Evolutionary conservation across 257 asterid species (phyloP).

Genomic region (Asclepias syriaca): DNA sequence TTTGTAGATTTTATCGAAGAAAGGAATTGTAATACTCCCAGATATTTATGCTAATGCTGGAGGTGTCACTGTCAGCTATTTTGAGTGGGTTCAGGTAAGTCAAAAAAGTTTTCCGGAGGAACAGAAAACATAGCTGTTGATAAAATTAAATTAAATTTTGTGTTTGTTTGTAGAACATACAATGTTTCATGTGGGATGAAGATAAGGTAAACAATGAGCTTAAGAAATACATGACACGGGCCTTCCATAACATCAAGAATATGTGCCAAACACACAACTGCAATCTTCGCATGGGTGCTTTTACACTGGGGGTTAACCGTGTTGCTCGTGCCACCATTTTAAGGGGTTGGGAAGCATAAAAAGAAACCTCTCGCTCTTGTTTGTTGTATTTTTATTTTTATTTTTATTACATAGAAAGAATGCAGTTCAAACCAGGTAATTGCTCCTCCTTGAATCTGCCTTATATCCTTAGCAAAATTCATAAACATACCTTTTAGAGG

Average conservation of each 20-base stretch:
- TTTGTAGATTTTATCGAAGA: conserved; percentile 71
- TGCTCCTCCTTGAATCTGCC: conserved; percentile 3
- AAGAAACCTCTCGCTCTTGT: neutral
- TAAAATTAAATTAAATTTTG: neutral
- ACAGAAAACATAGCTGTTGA: neutral
- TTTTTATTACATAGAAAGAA: neutral
- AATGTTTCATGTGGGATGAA: conserved; percentile 91
- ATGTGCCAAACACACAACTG: conserved; percentile 62
- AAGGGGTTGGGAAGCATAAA: conserved; percentile 85
- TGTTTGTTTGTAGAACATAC: conserved; percentile 54
- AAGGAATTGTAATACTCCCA: conserved; percentile 71
- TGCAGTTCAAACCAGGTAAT: neutral
- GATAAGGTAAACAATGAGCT: conserved; percentile 74
- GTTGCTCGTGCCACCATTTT: conserved; percentile 76
- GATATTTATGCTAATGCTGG: conserved; percentile 89
- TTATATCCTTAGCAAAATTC: neutral
- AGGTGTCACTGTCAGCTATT: conserved; percentile 91
- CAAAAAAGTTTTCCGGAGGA: neutral
- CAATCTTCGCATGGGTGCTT: conserved; percentile 92
- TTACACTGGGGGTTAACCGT: conserved; percentile 73
- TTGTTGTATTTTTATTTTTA: neutral
- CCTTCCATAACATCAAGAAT: conserved; percentile 59
- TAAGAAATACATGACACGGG: conserved; percentile 64
- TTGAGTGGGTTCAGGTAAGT: conserved; percentile 97
- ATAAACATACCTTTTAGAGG: neutral